Percentiles rank a stretch among this genome's conserved stretches.
Conservation (phyloP, 768 basidiomycete species). For the Russula emetica region DNA sequence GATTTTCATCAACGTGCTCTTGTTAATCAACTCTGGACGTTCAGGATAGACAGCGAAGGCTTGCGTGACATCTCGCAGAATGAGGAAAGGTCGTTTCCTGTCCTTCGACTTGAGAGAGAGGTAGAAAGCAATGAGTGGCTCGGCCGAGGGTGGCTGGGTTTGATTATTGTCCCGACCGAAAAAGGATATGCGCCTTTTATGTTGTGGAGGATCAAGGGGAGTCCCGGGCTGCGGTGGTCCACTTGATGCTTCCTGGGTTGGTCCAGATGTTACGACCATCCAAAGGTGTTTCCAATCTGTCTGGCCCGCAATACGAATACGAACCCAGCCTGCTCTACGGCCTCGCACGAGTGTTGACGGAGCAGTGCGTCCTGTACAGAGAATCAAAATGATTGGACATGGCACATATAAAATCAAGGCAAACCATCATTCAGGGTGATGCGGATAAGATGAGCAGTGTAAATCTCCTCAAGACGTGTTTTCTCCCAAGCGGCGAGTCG, state of each 20-base stretch:
- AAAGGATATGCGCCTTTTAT: constrained; percentile 62
- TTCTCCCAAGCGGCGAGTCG: constrained; percentile 94
- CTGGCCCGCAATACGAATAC: constrained; percentile 90
- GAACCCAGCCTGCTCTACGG: constrained; percentile 87
- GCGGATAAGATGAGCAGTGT: constrained; percentile 89
- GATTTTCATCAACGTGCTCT: constrained; percentile 87
- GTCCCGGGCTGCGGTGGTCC: constrained; percentile 28
- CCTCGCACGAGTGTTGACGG: constrained; percentile 64
- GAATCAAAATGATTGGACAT: constrained; percentile 8
- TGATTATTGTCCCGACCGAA: constrained; percentile 49
- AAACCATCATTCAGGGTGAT: constrained; percentile 57
- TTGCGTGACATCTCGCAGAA: constrained; percentile 67
- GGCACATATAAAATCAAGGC: constrained; percentile 20
- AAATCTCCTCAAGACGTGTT: constrained; percentile 91
- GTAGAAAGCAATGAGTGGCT: constrained; percentile 54
- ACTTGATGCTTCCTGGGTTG: constrained; percentile 30
- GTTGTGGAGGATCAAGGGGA: constrained; percentile 29
- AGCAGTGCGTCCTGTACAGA: constrained; percentile 42
- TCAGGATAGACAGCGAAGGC: constrained; percentile 96
- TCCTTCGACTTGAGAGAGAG: constrained; percentile 66
- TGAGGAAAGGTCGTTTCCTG: constrained; percentile 65
- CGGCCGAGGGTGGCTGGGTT: constrained; percentile 30
- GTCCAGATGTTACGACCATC: constrained; percentile 63
- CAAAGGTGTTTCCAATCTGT: constrained; percentile 94
- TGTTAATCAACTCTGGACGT: constrained; percentile 83